A percentile compares a stretch with the other conserved stretches of the same genome.
These are phyloP conservation scores for Sporothrix dimorphospora DNA, from an alignment of 2,329 filamentous ascomycete species.

Conservation along the genomic window DNA sequence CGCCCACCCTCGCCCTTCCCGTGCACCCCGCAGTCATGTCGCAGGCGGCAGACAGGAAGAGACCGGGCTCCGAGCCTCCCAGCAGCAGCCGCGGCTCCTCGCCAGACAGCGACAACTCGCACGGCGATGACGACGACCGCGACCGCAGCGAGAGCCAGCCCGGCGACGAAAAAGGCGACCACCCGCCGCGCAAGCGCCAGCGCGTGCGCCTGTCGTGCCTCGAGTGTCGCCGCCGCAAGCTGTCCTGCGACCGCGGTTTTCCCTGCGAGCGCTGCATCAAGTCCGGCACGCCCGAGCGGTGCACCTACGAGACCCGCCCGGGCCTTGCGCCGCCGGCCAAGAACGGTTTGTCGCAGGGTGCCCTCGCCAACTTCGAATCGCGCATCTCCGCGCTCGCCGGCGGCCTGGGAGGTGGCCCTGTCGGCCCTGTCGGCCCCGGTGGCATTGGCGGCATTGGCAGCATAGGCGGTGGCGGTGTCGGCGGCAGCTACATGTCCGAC, in stretches of 20 bases:
- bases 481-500: constrained; percentile 32
- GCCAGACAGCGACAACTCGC: constrained; percentile 24
- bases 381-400: constrained; percentile 47
- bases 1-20: background rate
- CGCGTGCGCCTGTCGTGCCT: constrained; percentile 62
- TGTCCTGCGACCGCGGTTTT: constrained; percentile 64
- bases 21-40: constrained; percentile 21
- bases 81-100: constrained; percentile 31
- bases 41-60: background rate
- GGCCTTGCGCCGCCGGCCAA: constrained; percentile 46
- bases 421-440: background rate
- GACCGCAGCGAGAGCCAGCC: constrained; percentile 26
- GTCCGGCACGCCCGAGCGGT: constrained; percentile 62
- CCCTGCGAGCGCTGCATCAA: constrained; percentile 66
- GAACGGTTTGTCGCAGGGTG: constrained; percentile 50
- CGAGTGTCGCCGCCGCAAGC: constrained; percentile 63
- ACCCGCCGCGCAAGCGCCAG: constrained; percentile 57
- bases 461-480: constrained; percentile 20
- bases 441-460: constrained; percentile 40
- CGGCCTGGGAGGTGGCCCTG: constrained; percentile 37
- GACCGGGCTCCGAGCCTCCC: constrained; percentile 20
- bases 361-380: constrained; percentile 51
- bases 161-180: constrained; percentile 29
- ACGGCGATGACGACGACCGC: constrained; percentile 21
- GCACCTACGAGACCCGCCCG: constrained; percentile 59